These are phyloP conservation scores for Immersiella caudata DNA, from an alignment of 495 filamentous ascomycete genomes.

Conservation along the genomic window DNA sequence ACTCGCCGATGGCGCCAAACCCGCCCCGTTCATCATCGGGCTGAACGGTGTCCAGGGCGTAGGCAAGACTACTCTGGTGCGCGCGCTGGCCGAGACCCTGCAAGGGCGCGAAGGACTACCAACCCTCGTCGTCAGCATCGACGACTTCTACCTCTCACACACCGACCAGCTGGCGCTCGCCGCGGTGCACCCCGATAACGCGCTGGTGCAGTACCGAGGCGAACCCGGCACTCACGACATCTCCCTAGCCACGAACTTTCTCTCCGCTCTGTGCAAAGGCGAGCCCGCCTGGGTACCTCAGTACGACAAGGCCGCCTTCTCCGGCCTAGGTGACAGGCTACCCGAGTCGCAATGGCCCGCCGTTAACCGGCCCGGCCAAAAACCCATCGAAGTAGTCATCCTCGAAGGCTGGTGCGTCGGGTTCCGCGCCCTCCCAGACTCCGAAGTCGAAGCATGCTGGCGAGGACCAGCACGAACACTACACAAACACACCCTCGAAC, in stretches of 20 bases:
- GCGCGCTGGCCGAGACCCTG: conserved; percentile 67
- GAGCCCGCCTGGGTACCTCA: conserved; percentile 64
- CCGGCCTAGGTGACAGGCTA: conserved; percentile 77
- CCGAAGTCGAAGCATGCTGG: conserved; percentile 59
- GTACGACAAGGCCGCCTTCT: conserved; percentile 83
- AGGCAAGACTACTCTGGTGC: conserved; percentile 88
- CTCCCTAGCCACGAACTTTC: conserved; percentile 61
- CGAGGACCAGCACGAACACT: conserved; percentile 46
- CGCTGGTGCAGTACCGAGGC: conserved; percentile 78
- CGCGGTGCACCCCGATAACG: conserved; percentile 65
- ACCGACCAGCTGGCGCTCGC: conserved; percentile 71
- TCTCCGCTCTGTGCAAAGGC: conserved; percentile 60
- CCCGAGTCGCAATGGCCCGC: conserved; percentile 61
- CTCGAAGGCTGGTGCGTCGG: conserved; percentile 95
- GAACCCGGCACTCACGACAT: conserved; percentile 87
- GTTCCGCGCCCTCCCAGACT: conserved; percentile 66
- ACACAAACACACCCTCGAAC: conserved; percentile 63
- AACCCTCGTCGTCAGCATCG: conserved; percentile 80
- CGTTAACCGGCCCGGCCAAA: conserved; percentile 59
- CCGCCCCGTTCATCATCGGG: conserved; percentile 59
- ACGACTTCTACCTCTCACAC: conserved; percentile 86
- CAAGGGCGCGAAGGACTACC: conserved; percentile 65
- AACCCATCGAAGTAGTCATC: conserved; percentile 65
- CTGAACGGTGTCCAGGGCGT: conserved; percentile 78
- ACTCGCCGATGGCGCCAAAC: conserved; percentile 31